Percentiles rank a stretch among this genome's conserved stretches.
Conservation (phyloP, 257 asterid genomes). For the Gentiana macrophylla region DNA sequence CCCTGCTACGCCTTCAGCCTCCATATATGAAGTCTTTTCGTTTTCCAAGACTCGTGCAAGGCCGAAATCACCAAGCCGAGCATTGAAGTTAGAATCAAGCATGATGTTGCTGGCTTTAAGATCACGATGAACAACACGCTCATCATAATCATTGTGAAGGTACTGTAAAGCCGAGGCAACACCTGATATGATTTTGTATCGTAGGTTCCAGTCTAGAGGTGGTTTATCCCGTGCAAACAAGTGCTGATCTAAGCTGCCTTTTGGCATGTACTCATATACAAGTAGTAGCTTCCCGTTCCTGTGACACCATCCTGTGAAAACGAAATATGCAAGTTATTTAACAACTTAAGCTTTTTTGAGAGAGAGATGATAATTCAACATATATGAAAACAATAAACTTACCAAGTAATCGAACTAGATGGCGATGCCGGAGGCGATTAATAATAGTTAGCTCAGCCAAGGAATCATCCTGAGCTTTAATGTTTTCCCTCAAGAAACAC, state of each 20-base stretch:
- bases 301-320: slow-evolving; percentile 80
- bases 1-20: slow-evolving; percentile 69
- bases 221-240: slow-evolving; percentile 35
- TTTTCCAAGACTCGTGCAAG: slow-evolving; percentile 82
- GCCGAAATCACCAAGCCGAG: slow-evolving; percentile 83
- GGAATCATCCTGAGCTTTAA: slow-evolving; percentile 76
- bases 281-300: slow-evolving; percentile 65
- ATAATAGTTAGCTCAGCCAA: slow-evolving; percentile 83
- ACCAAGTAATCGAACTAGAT: slow-evolving; percentile 80
- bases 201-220: slow-evolving; percentile 50
- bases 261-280: slow-evolving; percentile 89
- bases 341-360: no score
- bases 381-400: neutral
- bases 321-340: neutral
- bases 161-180: slow-evolving; percentile 82
- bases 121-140: slow-evolving; percentile 72
- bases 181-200: slow-evolving; percentile 52
- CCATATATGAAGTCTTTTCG: slow-evolving; percentile 65
- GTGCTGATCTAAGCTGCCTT: slow-evolving; percentile 73
- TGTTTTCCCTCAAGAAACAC: slow-evolving; percentile 42
- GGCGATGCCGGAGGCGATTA: slow-evolving; percentile 75
- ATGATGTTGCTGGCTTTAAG: slow-evolving; percentile 84
- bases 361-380: neutral
- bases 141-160: slow-evolving; percentile 80
- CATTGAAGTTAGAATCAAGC: slow-evolving; percentile 81